Evolutionary conservation across 768 basidiomycete genomes (phyloP), one percentile per base, ranked within the genome.

Genomic region (Leccinum barrowsii): DNA sequence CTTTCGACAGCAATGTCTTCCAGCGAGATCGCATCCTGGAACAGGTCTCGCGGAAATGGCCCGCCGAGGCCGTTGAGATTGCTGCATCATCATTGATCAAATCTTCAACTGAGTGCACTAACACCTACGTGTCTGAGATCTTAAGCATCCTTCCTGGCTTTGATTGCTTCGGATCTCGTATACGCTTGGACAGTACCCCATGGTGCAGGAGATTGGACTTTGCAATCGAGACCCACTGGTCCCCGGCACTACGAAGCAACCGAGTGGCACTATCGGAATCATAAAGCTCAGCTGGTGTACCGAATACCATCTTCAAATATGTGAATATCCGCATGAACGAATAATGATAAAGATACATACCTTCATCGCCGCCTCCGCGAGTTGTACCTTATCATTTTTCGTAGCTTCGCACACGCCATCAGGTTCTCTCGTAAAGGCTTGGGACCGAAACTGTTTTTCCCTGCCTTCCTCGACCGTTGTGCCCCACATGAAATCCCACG

Each of bases 401-500:
- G 56, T 34, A 21, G 48, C 52, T 15, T 65, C 55, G 21, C 22
- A 17, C 17, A 64, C 30, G 11, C 75, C 73, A 52, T 80, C 78
- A 2, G 71, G 64, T 17, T 75, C 74, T 26, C 70, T 74, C 19
- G 79, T 78, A 63, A 89, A 84, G 6, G 85, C 75, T 52, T 84
- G 79, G 51, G 79, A 78, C 32, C 85, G 73, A 53, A 90, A 70
- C 44, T 80, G 80, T 67, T 86, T 88, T 69, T 92, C 91, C 44
- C 91, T 83, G 11, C 81, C 80, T 67, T 92, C 90, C 64, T 92
- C 90, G 1, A 88, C 86, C 15, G 77, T 67, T 1, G 80, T 78
- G 63, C 79, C 87, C 85, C 86, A 92, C 72, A 92, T 77, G 67
- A 89, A 89, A 59, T 91, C 89, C 82, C 83, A 90, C 5, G 77